Conservation (phyloP, 2,329 filamentous ascomycete species). For the Xylariaceae sp. region DNA sequence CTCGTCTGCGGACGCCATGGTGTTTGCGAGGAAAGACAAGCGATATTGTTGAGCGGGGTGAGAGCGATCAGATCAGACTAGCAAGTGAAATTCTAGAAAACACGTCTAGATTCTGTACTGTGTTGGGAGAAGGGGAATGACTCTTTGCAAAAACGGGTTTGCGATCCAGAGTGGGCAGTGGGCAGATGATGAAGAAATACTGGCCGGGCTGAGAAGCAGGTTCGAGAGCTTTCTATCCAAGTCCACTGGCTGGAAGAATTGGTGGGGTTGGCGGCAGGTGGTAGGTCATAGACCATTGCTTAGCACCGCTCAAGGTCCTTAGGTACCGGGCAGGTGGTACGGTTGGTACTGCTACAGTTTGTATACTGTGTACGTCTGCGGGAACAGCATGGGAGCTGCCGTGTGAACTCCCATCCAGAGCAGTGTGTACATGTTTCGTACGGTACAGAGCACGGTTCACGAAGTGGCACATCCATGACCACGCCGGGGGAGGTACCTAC, state of each 20-base stretch:
- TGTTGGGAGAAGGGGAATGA: not conserved
- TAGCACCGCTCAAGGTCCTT: too few species aligned
- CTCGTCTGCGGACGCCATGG: constrained; percentile 62
- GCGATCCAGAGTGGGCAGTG: not conserved
- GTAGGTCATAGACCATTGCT: too few species aligned
- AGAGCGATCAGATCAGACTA: not conserved
- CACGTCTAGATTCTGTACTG: not conserved
- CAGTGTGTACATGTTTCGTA: too few species aligned
- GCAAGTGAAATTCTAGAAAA: not conserved
- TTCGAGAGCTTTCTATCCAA: constrained; percentile 25
- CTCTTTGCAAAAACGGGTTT: not conserved
- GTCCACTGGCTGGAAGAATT: not conserved
- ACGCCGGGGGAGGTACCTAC: not conserved
- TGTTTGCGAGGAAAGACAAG: constrained; percentile 9
- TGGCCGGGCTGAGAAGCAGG: constrained; percentile 16
- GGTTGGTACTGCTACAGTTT: too few species aligned
- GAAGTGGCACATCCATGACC: too few species aligned
- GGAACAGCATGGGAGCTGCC: too few species aligned
- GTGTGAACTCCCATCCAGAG: too few species aligned
- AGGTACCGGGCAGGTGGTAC: too few species aligned
- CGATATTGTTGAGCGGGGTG: not conserved
- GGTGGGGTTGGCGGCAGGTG: constrained; percentile 7
- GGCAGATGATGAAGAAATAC: constrained; percentile 9
- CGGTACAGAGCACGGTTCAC: too few species aligned
- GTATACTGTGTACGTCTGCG: too few species aligned